Conservation (phyloP, 768 basidiomycete genomes). For the Suillus clintonianus region DNA sequence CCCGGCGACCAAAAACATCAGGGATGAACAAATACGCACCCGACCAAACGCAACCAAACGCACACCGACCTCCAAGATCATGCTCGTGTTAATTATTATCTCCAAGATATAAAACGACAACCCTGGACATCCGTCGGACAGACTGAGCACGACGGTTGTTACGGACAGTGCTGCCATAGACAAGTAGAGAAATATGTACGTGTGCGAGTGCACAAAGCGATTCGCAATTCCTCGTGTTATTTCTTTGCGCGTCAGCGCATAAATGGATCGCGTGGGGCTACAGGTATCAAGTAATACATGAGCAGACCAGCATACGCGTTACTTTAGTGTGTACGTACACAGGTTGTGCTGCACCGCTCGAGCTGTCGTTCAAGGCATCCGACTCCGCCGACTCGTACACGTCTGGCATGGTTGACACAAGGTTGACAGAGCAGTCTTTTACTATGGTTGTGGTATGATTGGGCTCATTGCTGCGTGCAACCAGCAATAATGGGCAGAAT, state of each 20-base stretch:
- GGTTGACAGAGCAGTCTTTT: conserved; percentile 25
- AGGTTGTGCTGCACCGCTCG: conserved; percentile 21
- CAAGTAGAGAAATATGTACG: conserved; percentile 87
- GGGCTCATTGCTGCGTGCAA: neutral
- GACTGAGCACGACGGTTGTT: conserved; percentile 81
- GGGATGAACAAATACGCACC: conserved; percentile 49
- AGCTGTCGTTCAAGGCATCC: conserved; percentile 35
- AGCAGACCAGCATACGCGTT: neutral
- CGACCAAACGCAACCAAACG: conserved; percentile 91
- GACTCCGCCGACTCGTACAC: conserved; percentile 36
- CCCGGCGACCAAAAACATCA: neutral
- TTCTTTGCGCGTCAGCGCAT: conserved; percentile 80
- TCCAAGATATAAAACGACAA: conserved; percentile 89
- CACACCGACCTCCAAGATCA: conserved; percentile 93
- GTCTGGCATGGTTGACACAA: conserved; percentile 29
- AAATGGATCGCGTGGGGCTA: conserved; percentile 80
- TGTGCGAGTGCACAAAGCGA: conserved; percentile 84
- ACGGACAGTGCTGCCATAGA: conserved; percentile 86
- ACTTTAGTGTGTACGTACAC: conserved; percentile 25
- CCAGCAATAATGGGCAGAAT: neutral
- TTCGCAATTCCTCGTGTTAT: conserved; percentile 86
- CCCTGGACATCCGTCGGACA: conserved; percentile 84
- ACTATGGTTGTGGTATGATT: conserved; percentile 13
- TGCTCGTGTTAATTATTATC: conserved; percentile 82
- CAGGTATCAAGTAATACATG: conserved; percentile 18